Base-by-base conservation (phyloP, 2,329 filamentous ascomycete genomes). In the Penicillium concentricum region DNA sequence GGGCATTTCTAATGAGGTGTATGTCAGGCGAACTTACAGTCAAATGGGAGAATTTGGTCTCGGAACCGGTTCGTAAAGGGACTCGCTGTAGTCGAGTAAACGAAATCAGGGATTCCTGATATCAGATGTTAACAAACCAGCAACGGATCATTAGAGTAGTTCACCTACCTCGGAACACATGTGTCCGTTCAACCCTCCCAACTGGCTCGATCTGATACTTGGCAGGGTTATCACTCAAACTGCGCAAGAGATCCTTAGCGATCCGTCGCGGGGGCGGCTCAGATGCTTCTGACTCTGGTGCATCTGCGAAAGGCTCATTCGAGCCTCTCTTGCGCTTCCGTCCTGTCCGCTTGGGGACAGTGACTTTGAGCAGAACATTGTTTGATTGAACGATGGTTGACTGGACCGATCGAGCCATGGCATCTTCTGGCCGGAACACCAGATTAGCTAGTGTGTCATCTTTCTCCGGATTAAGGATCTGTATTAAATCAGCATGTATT, bases 351-450 rank as follows among this genome's bases (percentile, higher is more conserved):
- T 87, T 94, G 0, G 94, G 93, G 1, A 97, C 85, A 0, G 88
- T 92, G 54, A 99, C 82, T 71, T 92, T 92, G 51, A 99, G 80
- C 20, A 97, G 81, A 20, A 97, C 78, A 69, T 97, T 96, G 69
- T 92, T 90, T 10, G 91, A 89, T 20, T 84, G 77, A 32, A 87
- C 84, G 69, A 88, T 89, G 41, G 87, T 87, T 8, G 93, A 96
- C 64, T 88, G 80, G 59, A 96, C 79, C 9, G 90, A 90, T 64
- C 89, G 88, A 66, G 89, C 87, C 67, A 91, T 86, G 3, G 88
- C 87, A 72, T 95, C 91, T 61, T 91, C 84, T 24, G 89, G 90
- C 22, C 90, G 86, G 52, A 97, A 79, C 65, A 89, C 90, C n/a
- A 96, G 76, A 2, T 88, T 88, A 24, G 84, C 77, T 50, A 80